phyloP scores from a whole-genome alignment of 257 asterid genomes.

The Penstemon eatonii region DNA sequence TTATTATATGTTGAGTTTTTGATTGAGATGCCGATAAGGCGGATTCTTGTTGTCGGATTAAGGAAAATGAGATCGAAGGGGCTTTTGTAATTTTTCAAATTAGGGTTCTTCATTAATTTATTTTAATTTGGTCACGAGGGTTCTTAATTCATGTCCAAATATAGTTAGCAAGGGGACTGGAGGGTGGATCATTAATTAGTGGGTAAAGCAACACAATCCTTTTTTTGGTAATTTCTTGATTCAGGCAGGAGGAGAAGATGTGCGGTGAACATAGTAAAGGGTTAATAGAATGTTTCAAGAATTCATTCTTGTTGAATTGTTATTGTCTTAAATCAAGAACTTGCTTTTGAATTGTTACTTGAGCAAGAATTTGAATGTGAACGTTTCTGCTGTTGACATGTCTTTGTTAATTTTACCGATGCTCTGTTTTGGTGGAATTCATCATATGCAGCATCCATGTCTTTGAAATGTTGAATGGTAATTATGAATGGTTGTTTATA shows the following conservation, averaged over 20 bases:
- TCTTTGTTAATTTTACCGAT: too few relatives aligned
- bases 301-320: too few relatives aligned
- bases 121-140: too few relatives aligned
- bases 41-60: background rate
- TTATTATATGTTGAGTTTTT: background rate
- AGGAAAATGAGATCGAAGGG: background rate
- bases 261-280: background rate
- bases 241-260: background rate
- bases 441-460: too few relatives aligned
- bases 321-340: too few relatives aligned
- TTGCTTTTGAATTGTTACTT: too few relatives aligned
- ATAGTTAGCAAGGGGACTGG: background rate
- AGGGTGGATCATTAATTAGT: background rate
- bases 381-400: too few relatives aligned
- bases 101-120: background rate
- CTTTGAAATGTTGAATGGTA: too few relatives aligned
- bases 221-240: background rate
- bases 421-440: too few relatives aligned
- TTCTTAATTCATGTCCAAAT: too few relatives aligned
- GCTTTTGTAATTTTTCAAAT: conserved; percentile 2
- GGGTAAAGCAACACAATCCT: background rate
- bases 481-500: too few relatives aligned
- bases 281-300: background rate
- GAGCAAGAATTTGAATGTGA: too few relatives aligned
- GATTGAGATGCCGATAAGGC: background rate